Evolutionary conservation across 768 basidiomycete species (phyloP).

Genomic region (Mycena galericulata): DNA sequence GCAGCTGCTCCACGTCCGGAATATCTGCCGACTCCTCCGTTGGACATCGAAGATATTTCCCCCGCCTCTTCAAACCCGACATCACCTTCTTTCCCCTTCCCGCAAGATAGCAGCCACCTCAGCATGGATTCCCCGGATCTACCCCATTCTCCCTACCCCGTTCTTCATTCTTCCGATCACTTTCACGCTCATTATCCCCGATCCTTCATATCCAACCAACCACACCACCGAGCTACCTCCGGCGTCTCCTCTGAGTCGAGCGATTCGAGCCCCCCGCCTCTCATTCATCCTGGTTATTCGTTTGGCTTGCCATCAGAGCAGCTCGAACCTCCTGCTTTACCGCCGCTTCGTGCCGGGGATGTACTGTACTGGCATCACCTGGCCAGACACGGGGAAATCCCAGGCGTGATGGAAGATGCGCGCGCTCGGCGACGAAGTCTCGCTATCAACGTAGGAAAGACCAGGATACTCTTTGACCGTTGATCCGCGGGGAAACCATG

Average conservation of each 20-base stretch:
- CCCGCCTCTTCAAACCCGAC: constrained; percentile 43
- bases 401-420: constrained; percentile 71
- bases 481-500: constrained; percentile 59
- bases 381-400: constrained; percentile 76
- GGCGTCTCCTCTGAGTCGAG: constrained; percentile 34
- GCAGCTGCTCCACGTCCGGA: constrained; percentile 46
- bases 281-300: constrained; percentile 40
- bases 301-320: constrained; percentile 50
- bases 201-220: constrained; percentile 23
- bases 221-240: constrained; percentile 33
- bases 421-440: constrained; percentile 57
- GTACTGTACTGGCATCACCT: constrained; percentile 84
- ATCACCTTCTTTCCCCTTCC: constrained; percentile 43
- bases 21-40: constrained; percentile 52
- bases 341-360: constrained; percentile 68
- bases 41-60: constrained; percentile 50
- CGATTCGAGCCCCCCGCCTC: constrained; percentile 42
- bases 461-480: constrained; percentile 45
- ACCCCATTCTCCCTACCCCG: constrained; percentile 22
- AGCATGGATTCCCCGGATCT: constrained; percentile 27
- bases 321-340: constrained; percentile 52
- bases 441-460: constrained; percentile 31
- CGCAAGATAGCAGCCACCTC: constrained; percentile 32
- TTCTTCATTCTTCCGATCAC: constrained; percentile 38
- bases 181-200: constrained; percentile 39